Conservation (phyloP, 345 rosid species). For the Corymbia maculata region DNA sequence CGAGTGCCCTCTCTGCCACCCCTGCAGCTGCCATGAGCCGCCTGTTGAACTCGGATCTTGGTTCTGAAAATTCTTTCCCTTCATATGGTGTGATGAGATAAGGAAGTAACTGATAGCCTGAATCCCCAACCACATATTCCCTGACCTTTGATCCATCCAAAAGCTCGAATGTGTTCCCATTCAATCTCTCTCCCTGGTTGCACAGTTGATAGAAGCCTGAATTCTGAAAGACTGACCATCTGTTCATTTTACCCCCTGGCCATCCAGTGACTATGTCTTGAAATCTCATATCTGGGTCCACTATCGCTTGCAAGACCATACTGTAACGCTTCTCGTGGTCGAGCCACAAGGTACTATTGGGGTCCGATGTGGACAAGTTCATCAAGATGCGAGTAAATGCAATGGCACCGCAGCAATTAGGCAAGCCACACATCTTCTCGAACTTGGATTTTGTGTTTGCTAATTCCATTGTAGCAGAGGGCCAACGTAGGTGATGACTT, state of each 20-base stretch:
- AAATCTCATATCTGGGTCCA: constrained; percentile 51
- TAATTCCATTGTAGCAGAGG: constrained; percentile 29
- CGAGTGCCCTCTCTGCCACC: constrained; percentile 44
- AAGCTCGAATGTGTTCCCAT: constrained; percentile 21
- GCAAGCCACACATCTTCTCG: constrained; percentile 41
- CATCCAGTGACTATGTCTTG: constrained; percentile 60
- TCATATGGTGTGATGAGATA: constrained; percentile 43
- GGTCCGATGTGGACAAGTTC: constrained; percentile 41
- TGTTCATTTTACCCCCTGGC: constrained; percentile 50
- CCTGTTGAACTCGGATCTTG: constrained; percentile 31
- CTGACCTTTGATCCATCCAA: constrained; percentile 32
- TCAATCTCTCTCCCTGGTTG: constrained; percentile 38
- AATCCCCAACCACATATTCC: constrained; percentile 55
- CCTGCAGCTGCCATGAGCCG: constrained; percentile 23
- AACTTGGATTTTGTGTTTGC: constrained; percentile 38
- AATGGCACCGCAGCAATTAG: constrained; percentile 54
- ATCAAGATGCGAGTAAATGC: constrained; percentile 50
- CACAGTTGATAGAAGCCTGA: constrained; percentile 36
- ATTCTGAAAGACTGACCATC: constrained; percentile 26
- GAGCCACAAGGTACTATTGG: constrained; percentile 35
- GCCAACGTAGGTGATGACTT: constrained; percentile 49
- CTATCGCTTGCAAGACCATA: constrained; percentile 54
- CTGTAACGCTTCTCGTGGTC: constrained; percentile 49
- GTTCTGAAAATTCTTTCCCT: constrained; percentile 26
- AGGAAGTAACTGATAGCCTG: constrained; percentile 49